Percentiles rank a stretch among this genome's conserved stretches.
Conservation (phyloP, 1,284 basidiomycete genomes). For the Sporisorium sorghi region DNA sequence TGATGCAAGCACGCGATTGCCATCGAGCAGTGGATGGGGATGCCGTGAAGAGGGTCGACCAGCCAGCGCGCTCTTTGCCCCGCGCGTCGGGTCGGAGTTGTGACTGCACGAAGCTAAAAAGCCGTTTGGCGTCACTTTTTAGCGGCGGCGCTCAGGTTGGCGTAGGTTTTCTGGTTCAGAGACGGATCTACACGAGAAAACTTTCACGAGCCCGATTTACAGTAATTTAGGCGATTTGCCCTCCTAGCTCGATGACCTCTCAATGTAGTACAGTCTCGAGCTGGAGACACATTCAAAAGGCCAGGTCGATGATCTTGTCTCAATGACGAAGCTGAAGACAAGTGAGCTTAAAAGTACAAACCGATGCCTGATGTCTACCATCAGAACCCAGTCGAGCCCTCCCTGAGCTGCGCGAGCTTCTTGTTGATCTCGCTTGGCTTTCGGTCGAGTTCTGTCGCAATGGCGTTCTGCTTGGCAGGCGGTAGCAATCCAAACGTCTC, state of each 20-base stretch:
- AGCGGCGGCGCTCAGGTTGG: too few species aligned
- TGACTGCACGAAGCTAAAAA: too few species aligned
- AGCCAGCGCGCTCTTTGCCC: too few species aligned
- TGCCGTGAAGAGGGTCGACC: too few species aligned
- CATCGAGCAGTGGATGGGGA: too few species aligned
- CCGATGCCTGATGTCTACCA: neutral
- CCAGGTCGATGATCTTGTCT: neutral
- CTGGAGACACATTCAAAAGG: neutral
- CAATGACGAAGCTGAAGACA: neutral
- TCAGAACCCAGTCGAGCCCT: conserved; percentile 54
- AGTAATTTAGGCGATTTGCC: conserved; percentile 7
- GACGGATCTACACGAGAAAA: conserved; percentile 25
- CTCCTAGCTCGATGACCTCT: neutral
- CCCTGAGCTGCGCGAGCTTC: conserved; percentile 65
- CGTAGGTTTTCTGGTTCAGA: conserved; percentile 23
- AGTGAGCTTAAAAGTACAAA: conserved; percentile 18
- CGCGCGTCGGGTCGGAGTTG: too few species aligned
- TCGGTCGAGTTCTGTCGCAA: conserved; percentile 64
- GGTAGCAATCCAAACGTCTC: conserved; percentile 61
- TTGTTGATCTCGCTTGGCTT: conserved; percentile 65
- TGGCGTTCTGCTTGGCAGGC: conserved; percentile 51
- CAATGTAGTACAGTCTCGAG: neutral
- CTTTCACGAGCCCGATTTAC: conserved; percentile 8
- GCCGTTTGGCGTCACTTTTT: neutral
- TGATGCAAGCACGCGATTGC: too few species aligned